Base-by-base conservation (phyloP, 2,329 filamentous ascomycete species). In the Cadophora gregata region DNA sequence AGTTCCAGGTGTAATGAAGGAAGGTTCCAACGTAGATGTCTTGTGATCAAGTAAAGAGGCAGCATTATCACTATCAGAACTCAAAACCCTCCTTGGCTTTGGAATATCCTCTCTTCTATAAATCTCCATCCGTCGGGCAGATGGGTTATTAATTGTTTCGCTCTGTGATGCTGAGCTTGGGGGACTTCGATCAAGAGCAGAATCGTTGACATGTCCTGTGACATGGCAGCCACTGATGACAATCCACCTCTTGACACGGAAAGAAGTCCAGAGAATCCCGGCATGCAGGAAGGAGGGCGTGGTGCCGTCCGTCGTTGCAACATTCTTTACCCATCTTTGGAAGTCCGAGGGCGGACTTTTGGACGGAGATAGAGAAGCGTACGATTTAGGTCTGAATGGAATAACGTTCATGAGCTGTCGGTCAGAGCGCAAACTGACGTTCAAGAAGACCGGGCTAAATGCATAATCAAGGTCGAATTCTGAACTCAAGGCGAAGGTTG, bases 401-500 rank as follows among this genome's bases (percentile, higher is more conserved):
- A 72, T 24, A 1, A 51, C 21, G 38, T 62, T 62, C n/a, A 62
- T 51, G 7, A 72, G 66, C 19, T 62, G 61, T 24, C 25, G 36
- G 51, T 71, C 62, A 0, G 84, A 82, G 58, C 87, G 86, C 65
- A 95, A 79, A 2, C 90, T 84, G 10, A 83, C 80, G 73, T 95
- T 95, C 27, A 85, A 84, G 75, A 90, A 94, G 0, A 92, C 73
- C 2, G 91, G 83, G 36, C 84, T 82, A 42, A 93, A 77, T 1
- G 81, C 80, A 0, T 83, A 82, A 3, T 70, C 66, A 1, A 82
- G 79, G 25, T 80, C 80, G 36, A 81, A 77, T 70, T 81, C 81
- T 50, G 90, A 78, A 71, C 93, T 90, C 33, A 94, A 80, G 45
- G 94, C 84, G 73, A 95, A 92, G 0, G 90, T 91, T 2, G 91